phyloP scores from a whole-genome alignment of 805 yeast genomes.

The Barnettozyma botsteinii region DNA sequence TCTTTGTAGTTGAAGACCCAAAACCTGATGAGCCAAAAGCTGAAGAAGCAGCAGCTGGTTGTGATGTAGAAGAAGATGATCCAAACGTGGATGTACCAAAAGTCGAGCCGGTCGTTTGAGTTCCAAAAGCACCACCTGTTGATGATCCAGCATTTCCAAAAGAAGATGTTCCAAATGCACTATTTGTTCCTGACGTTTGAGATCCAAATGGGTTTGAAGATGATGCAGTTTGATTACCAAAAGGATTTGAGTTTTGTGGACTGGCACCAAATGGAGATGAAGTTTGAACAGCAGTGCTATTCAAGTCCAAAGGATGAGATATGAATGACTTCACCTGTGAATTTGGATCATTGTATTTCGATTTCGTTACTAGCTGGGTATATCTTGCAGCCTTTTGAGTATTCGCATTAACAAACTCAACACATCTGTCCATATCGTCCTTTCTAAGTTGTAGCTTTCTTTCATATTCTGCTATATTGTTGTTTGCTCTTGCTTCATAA shows the following conservation, averaged over 20 bases:
- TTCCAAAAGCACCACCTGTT: constrained; percentile 16
- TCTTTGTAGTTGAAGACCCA: constrained; percentile 4
- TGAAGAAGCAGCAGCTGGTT: constrained; percentile 1
- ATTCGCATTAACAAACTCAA: constrained; percentile 33
- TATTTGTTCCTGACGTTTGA: not conserved
- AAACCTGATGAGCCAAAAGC: constrained; percentile 11
- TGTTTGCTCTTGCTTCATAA: constrained; percentile 35
- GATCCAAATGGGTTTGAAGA: constrained; percentile 11
- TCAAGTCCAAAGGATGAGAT: constrained; percentile 29
- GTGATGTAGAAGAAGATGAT: constrained; percentile 8
- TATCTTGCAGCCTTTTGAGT: constrained; percentile 50
- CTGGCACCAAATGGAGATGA: constrained; percentile 16
- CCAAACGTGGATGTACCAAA: constrained; percentile 15
- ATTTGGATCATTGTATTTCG: constrained; percentile 24
- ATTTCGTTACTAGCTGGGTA: constrained; percentile 40
- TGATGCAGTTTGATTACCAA: not conserved
- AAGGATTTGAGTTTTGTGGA: not conserved
- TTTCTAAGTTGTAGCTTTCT: constrained; percentile 36
- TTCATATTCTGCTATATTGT: constrained; percentile 34
- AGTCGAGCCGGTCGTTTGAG: constrained; percentile 6
- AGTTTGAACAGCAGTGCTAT: constrained; percentile 16
- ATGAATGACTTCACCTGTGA: constrained; percentile 29
- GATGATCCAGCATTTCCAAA: constrained; percentile 4
- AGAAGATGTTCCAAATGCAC: constrained; percentile 1
- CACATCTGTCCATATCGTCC: constrained; percentile 41